Conservation (phyloP, 805 yeast species). For the Lachancea cidri region DNA sequence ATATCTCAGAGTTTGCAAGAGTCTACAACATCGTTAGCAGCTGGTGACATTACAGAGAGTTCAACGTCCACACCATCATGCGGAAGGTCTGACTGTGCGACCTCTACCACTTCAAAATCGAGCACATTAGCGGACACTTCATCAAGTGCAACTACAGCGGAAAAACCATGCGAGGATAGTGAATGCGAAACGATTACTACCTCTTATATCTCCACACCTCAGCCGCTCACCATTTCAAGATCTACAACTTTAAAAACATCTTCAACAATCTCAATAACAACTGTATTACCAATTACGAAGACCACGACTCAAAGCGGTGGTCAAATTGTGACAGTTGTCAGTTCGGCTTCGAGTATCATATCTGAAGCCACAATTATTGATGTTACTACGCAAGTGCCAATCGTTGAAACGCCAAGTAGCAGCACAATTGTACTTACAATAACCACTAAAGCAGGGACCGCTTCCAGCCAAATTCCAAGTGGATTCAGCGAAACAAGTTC, state of each 20-base stretch:
- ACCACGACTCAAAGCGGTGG: constrained; percentile 8
- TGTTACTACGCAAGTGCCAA: constrained; percentile 4
- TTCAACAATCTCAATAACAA: constrained; percentile 11
- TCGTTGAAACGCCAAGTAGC: background rate
- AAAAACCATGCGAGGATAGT: background rate
- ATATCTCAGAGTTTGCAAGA: too few species aligned
- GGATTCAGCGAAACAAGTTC: background rate
- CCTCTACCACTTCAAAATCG: too few species aligned
- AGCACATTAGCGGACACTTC: too few species aligned
- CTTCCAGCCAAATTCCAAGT: background rate
- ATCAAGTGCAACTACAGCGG: too few species aligned
- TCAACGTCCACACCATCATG: too few species aligned
- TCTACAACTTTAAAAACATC: constrained; percentile 6
- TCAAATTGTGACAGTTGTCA: constrained; percentile 11
- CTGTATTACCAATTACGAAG: constrained; percentile 10
- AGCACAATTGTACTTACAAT: background rate
- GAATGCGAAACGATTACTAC: background rate
- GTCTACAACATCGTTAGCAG: too few species aligned
- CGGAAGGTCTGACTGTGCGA: too few species aligned
- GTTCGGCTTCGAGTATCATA: constrained; percentile 7
- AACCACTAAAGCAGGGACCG: background rate
- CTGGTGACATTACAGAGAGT: too few species aligned
- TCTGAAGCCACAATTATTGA: constrained; percentile 9
- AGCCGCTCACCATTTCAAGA: constrained; percentile 13
- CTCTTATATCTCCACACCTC: background rate